Percentiles rank a stretch among this genome's conserved stretches.
Conservation (phyloP, 495 filamentous ascomycete species). For the Penicillium silybi region DNA sequence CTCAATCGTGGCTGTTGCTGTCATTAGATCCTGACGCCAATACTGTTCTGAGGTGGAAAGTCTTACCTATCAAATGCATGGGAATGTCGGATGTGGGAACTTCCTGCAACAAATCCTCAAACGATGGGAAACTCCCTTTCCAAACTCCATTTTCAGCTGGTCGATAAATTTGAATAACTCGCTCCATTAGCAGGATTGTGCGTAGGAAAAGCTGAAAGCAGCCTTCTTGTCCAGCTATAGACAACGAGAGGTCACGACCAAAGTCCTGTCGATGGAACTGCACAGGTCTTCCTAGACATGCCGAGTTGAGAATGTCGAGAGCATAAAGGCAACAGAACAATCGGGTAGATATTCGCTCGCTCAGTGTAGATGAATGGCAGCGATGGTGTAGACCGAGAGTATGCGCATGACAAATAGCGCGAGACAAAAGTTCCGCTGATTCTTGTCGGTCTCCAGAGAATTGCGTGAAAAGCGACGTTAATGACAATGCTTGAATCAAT, state of each 20-base stretch:
- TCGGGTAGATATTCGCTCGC: not conserved
- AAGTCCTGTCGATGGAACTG: constrained; percentile 2
- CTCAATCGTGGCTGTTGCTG: not conserved
- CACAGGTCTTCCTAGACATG: constrained; percentile 1
- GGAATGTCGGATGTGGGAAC: not conserved
- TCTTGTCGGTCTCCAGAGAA: constrained; percentile 5
- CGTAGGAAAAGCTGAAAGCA: constrained; percentile 3
- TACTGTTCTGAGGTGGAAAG: not conserved
- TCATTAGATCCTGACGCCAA: not conserved
- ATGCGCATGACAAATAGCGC: constrained; percentile 1
- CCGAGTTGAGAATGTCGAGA: not conserved
- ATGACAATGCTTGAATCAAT: constrained; percentile 3
- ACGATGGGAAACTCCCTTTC: constrained; percentile 1
- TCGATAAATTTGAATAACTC: not conserved
- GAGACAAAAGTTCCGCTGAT: constrained; percentile 4
- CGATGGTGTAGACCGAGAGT: constrained; percentile 1
- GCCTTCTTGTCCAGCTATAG: not conserved
- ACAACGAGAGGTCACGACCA: not conserved
- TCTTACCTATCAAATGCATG: not conserved
- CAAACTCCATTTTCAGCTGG: not conserved
- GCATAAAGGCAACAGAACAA: constrained; percentile 4
- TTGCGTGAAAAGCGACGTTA: constrained; percentile 1
- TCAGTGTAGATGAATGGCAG: not conserved
- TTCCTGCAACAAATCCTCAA: constrained; percentile 4
- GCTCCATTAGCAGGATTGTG: not conserved